Evolutionary conservation across 225 moss, liverwort and hornwort species (phyloP), one percentile per base, ranked within the genome.

Genomic region (Sphagnum contortum): DNA sequence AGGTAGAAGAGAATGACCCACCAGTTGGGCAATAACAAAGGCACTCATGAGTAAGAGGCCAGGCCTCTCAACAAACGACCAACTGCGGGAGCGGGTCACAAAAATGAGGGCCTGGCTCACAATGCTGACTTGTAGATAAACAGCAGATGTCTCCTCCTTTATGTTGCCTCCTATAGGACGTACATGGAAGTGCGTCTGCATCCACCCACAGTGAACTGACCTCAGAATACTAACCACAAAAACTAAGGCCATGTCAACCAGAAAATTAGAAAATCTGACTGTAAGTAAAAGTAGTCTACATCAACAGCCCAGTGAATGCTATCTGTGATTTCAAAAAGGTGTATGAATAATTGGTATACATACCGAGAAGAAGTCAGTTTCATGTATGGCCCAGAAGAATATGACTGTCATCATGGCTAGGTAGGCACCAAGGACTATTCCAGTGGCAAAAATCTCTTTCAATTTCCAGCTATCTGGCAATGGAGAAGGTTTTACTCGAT

Each of bases 391-490:
- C 82, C 83, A 85, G 70, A 80, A 90, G 67, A 90, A 88, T 44
- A 90, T 61, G 45, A 83, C 77, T 12, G 87, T 87, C 87, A 87
- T 88, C 63, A 90, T 50, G 10, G 90, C 90, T 55, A 85, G 4
- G 68, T 90, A 90, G 4, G 85, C 75, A 29, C 90, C 90, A 10
- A 83, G 70, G 12, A 90, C 90, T 12, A 85, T 74, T 46, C 90
- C 90, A 59, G 82, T 83, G 2, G 85, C 63, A 46, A 90, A 90
- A 2, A 90, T 90, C 66, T 90, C 90, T 57, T 48, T 75, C 52
- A 90, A 68, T 72, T 84, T 90, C 90, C 90, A 90, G 61, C 90
- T 87, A 44, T 90, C 90, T 9, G 90, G 90, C 46, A 87, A 68
- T 52, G 90, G 87, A 68, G 90, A 90, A 50, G 90, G 87, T 57